These are phyloP conservation scores for Pichia sp. DNA, from an alignment of 1,139 yeast genomes.

Conservation along the genomic window DNA sequence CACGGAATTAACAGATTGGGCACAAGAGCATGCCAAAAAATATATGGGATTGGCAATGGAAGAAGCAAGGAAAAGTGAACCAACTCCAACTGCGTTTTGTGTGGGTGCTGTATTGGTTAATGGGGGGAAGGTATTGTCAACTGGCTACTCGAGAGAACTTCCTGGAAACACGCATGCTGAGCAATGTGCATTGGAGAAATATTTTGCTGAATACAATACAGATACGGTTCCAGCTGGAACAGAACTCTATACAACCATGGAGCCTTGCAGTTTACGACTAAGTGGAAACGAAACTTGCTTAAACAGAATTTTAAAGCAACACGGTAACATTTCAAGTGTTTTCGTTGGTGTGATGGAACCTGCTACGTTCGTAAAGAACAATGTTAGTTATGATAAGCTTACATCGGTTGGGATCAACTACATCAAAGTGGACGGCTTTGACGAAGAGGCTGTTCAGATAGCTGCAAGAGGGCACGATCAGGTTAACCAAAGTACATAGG, in stretches of 20 bases:
- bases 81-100: conserved; percentile 81
- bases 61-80: conserved; percentile 78
- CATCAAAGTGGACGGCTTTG: conserved; percentile 79
- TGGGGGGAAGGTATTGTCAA: conserved; percentile 53
- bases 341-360: conserved; percentile 95
- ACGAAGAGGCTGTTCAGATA: conserved; percentile 62
- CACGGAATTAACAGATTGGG: conserved; percentile 90
- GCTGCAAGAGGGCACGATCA: conserved; percentile 68
- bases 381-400: conserved; percentile 57
- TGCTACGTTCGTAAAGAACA: conserved; percentile 75
- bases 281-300: conserved; percentile 91
- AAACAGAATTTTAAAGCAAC: conserved; percentile 56
- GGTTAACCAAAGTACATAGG: not conserved
- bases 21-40: conserved; percentile 51
- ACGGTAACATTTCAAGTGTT: conserved; percentile 15
- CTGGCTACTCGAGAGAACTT: conserved; percentile 87
- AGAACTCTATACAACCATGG: conserved; percentile 92
- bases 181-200: conserved; percentile 86
- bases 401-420: conserved; percentile 59
- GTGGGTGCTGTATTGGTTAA: conserved; percentile 87
- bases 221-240: conserved; percentile 68
- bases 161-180: conserved; percentile 98
- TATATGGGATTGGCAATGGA: conserved; percentile 62
- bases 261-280: conserved; percentile 85
- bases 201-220: conserved; percentile 36